Percentiles rank a stretch among this genome's conserved stretches.
These are phyloP conservation scores for Hyphodiscus sp. DNA, from an alignment of 2,329 filamentous ascomycete species.

Conservation along the genomic window DNA sequence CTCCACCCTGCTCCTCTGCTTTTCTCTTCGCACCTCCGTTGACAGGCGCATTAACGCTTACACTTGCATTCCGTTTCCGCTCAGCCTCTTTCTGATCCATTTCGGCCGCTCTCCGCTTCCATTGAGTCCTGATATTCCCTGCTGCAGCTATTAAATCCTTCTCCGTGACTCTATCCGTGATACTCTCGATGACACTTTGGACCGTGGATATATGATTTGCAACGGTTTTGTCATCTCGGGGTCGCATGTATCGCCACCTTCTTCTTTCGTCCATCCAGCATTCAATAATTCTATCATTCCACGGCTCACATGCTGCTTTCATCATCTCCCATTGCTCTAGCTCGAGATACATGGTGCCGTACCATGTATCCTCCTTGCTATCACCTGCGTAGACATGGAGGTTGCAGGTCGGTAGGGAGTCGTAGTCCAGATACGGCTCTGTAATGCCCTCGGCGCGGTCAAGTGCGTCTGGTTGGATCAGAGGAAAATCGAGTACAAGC, in stretches of 20 bases:
- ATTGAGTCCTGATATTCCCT: constrained; percentile 66
- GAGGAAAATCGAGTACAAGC: constrained; percentile 69
- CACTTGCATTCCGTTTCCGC: constrained; percentile 11
- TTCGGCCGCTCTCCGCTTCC: constrained; percentile 49
- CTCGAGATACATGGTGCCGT: constrained; percentile 62
- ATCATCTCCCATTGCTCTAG: constrained; percentile 77
- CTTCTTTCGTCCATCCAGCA: constrained; percentile 72
- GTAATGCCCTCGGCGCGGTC: constrained; percentile 62
- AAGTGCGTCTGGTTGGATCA: constrained; percentile 58
- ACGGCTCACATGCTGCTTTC: constrained; percentile 64
- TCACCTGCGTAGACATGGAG: constrained; percentile 65
- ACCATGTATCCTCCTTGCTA: constrained; percentile 43
- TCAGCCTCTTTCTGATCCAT: constrained; percentile 17
- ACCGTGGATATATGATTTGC: constrained; percentile 86
- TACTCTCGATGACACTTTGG: constrained; percentile 81
- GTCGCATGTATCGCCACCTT: constrained; percentile 80
- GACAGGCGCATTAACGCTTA: constrained; percentile 3
- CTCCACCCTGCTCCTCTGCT: constrained; percentile 22
- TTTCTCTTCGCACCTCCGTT: constrained; percentile 21
- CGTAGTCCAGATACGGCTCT: constrained; percentile 68
- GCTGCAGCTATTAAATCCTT: constrained; percentile 69
- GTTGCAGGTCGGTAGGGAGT: constrained; percentile 66
- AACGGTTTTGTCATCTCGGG: constrained; percentile 87
- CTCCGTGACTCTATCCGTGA: constrained; percentile 77
- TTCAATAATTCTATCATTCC: constrained; percentile 87